Evolutionary conservation across 768 basidiomycete species (phyloP).

Genomic region (Cystoderma amianthinum): DNA sequence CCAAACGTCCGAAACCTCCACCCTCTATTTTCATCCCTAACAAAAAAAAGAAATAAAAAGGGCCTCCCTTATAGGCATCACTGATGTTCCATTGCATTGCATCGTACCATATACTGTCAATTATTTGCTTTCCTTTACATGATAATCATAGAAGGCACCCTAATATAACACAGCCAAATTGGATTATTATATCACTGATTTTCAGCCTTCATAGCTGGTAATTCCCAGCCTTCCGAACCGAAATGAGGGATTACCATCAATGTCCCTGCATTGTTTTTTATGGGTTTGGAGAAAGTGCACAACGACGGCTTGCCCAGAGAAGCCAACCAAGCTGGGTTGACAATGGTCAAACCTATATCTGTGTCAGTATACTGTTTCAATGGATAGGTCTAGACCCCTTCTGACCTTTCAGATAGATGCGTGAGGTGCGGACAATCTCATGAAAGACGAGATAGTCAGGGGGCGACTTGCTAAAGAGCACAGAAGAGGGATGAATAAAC

Average conservation of each 20-base stretch:
- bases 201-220: slow-evolving; percentile 62
- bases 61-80: neutral
- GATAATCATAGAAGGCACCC: too few relatives aligned
- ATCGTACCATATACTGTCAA: too few relatives aligned
- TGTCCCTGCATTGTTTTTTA: slow-evolving; percentile 59
- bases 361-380: neutral
- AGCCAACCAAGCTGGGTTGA: slow-evolving; percentile 87
- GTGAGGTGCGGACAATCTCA: slow-evolving; percentile 73
- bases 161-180: too few relatives aligned
- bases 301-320: slow-evolving; percentile 70
- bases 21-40: slow-evolving; percentile 60
- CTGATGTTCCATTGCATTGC: neutral
- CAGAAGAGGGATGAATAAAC: slow-evolving; percentile 88
- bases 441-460: slow-evolving; percentile 85
- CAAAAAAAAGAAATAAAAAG: slow-evolving; percentile 17
- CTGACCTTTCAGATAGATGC: slow-evolving; percentile 76
- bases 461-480: slow-evolving; percentile 58
- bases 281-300: slow-evolving; percentile 86
- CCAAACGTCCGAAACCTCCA: slow-evolving; percentile 30
- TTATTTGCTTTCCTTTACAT: too few relatives aligned
- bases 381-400: too few relatives aligned
- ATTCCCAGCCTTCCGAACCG: slow-evolving; percentile 80
- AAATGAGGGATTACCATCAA: slow-evolving; percentile 80
- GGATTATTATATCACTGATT: slow-evolving; percentile 4
- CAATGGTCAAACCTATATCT: slow-evolving; percentile 62